Evolutionary conservation across 2,329 filamentous ascomycete genomes (phyloP), one percentile per base, ranked within the genome.

Genomic region (Aureobasidium sp.): DNA sequence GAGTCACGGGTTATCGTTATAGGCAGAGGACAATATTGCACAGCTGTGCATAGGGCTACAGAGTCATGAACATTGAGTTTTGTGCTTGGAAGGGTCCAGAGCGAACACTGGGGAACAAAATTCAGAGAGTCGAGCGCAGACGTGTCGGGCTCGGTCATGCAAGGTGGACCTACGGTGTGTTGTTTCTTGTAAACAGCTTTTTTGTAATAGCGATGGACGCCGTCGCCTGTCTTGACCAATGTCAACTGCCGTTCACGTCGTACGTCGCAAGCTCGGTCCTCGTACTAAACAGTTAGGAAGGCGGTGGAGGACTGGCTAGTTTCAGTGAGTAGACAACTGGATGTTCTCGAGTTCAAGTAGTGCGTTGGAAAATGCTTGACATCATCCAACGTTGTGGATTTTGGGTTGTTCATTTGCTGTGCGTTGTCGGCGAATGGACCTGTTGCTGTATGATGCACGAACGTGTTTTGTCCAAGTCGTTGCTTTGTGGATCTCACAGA

Each of bases 391-490:
- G 29, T 46, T 27, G 39, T 57, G 41, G 41, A n/a, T 47, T 29
- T 46, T 57, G 41, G 20, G 29, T 57, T 57, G n/a, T n/a, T 5
- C n/a, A 36, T 13, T 32, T 57, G 39, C 27, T 46, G 53, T 20
- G 47, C 29, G 41, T 53, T 24, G 50, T n/a, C 1, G 36, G 32
- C 39, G 36, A 39, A 32, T 32, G 46, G 46, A n/a, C 27, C 46
- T 34, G 52, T 51, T 51, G 36, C 48, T 53, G 34, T 50, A 32
- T 9, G 37, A 20, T 27, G 53, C 34, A 57, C 41, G 53, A 34
- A 57, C 41, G 36, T 57, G 53, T 57, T 57, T 57, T 46, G 53
- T 57, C 53, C 39, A 46, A 44, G 41, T 34, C 1, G 36, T 48
- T 36, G 39, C 41, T 26, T 37, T 46, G 53, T 57, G 53, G 53